A percentile compares a stretch with the other conserved stretches of the same genome.
Evolutionary conservation across 495 filamentous ascomycete species (phyloP).

Genomic region (Hyaloscypha hepaticicola): DNA sequence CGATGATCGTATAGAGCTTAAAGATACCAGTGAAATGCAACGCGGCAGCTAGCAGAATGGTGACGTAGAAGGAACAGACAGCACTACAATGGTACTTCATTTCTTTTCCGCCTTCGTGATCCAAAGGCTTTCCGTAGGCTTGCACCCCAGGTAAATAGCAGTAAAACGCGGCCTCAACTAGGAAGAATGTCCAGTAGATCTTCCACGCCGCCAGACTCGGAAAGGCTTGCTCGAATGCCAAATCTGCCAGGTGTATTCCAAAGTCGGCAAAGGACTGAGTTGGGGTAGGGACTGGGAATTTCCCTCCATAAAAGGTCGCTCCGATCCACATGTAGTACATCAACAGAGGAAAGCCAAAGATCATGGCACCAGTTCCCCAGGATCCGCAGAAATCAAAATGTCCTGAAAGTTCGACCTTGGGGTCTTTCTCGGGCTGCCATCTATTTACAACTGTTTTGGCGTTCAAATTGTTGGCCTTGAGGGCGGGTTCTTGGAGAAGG

Average conservation of each 20-base stretch:
- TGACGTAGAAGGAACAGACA: constrained; percentile 82
- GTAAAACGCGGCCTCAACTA: constrained; percentile 80
- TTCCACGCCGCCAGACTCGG: constrained; percentile 77
- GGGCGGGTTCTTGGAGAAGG: neutral
- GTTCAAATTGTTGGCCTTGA: neutral
- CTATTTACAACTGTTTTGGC: constrained; percentile 53
- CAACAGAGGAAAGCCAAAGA: constrained; percentile 85
- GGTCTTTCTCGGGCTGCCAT: constrained; percentile 66
- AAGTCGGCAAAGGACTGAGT: constrained; percentile 69
- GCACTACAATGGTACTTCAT: constrained; percentile 91
- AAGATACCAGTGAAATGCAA: constrained; percentile 83
- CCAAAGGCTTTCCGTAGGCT: constrained; percentile 80
- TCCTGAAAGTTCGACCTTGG: constrained; percentile 74
- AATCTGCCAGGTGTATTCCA: constrained; percentile 57
- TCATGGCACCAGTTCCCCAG: constrained; percentile 72
- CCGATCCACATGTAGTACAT: constrained; percentile 99
- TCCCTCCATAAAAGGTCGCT: constrained; percentile 83
- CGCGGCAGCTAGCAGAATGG: constrained; percentile 61
- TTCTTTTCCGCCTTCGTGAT: constrained; percentile 76
- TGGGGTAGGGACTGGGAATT: constrained; percentile 63
- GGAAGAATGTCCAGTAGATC: constrained; percentile 90
- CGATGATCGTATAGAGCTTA: constrained; percentile 87
- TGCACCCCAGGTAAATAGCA: constrained; percentile 80
- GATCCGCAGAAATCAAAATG: constrained; percentile 89
- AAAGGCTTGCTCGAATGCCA: constrained; percentile 80